Conservation (phyloP, 202 grass and related monocot species). For the Cymbopogon flexuosus region DNA sequence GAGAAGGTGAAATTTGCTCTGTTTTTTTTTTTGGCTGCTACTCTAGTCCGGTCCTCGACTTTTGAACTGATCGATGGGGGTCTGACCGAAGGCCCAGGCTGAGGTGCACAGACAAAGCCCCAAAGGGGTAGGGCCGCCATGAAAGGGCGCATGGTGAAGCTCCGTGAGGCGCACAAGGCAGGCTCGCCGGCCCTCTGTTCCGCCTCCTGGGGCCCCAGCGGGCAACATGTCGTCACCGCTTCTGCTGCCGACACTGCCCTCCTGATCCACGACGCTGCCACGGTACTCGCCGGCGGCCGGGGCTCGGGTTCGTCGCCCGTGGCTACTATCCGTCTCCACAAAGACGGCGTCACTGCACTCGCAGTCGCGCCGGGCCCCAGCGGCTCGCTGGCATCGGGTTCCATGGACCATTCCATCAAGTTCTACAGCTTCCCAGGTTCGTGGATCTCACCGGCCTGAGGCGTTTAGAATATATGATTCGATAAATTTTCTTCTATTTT, state of each 20-base stretch:
- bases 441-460: constrained; percentile 7
- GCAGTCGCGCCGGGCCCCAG: constrained; percentile 50
- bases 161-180: constrained; percentile 74
- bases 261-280: constrained; percentile 59
- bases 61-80: too few species aligned
- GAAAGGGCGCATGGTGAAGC: constrained; percentile 68
- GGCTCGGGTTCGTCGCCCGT: background rate
- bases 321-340: constrained; percentile 60
- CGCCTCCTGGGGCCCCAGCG: constrained; percentile 53
- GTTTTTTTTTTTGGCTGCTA: too few species aligned
- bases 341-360: constrained; percentile 76
- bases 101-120: too few species aligned
- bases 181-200: constrained; percentile 55
- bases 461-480: background rate
- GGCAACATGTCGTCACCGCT: constrained; percentile 56
- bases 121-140: background rate
- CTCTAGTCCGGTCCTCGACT: too few species aligned
- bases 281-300: constrained; percentile 11
- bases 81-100: too few species aligned
- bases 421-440: constrained; percentile 75
- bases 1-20: too few species aligned
- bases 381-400: constrained; percentile 60
- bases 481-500: background rate
- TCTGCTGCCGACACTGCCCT: constrained; percentile 53
- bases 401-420: constrained; percentile 92